A percentile compares a stretch with the other conserved stretches of the same genome.
Evolutionary conservation across 805 yeast genomes (phyloP).

Genomic region (Nakazawaea populi): DNA sequence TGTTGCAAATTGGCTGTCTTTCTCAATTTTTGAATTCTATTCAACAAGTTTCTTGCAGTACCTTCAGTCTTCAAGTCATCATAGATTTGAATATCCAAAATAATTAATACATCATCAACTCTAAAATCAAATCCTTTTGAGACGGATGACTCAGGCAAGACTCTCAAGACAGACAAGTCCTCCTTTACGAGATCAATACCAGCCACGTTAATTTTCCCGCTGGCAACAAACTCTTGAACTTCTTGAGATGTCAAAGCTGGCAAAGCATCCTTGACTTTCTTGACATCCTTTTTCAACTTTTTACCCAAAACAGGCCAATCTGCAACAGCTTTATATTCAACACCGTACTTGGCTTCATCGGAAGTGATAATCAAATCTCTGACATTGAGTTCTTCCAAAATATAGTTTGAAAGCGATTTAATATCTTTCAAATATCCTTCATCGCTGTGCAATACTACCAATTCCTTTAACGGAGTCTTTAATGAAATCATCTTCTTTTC

Average conservation of each 20-base stretch:
- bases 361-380: constrained; percentile 82
- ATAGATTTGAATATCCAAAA: constrained; percentile 81
- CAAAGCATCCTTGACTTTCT: constrained; percentile 89
- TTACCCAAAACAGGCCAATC: constrained; percentile 99
- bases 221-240: constrained; percentile 65
- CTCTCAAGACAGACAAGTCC: constrained; percentile 87
- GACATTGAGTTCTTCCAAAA: constrained; percentile 87
- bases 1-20: constrained; percentile 93
- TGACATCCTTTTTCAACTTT: constrained; percentile 90
- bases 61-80: constrained; percentile 92
- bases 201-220: constrained; percentile 78
- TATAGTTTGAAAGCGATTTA: constrained; percentile 69
- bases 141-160: constrained; percentile 63
- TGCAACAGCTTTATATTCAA: constrained; percentile 89
- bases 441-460: constrained; percentile 83
- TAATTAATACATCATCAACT: constrained; percentile 85
- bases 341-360: constrained; percentile 89
- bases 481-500: constrained; percentile 91
- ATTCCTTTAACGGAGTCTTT: constrained; percentile 88
- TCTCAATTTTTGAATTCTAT: constrained; percentile 95
- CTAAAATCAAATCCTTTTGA: constrained; percentile 78
- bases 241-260: constrained; percentile 77
- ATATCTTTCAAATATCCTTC: constrained; percentile 69
- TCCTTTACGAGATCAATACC: constrained; percentile 85
- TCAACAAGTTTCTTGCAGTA: constrained; percentile 90